Base-by-base conservation (phyloP, 2,329 filamentous ascomycete genomes). In the Calonectria crousiana region DNA sequence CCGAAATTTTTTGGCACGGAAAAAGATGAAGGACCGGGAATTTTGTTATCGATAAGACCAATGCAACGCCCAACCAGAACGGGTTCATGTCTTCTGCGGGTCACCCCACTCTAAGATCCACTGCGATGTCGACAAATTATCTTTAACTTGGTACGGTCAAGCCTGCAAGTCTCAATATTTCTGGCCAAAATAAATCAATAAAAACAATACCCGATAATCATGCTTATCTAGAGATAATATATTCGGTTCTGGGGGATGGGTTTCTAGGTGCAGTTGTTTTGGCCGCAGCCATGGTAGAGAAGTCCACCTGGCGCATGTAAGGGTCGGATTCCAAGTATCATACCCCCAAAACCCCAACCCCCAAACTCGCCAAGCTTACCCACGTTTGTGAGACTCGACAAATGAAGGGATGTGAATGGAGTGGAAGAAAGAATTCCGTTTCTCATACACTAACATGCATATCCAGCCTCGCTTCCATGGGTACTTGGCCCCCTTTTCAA, bases 41-140 rank as follows among this genome's bases (percentile, higher is more conserved):
- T 64, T 78, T 77, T 75, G 71, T 83, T 83, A 84, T 84, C 82
- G 82, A 84, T 84, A 84, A 83, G 75, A 20, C 56, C 56, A 13
- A 14, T 10, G 28, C 56, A 9, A 1, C 58, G 53, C 20, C 69
- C 60, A 66, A 66, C 62, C 65, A 64, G 41, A 38, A 26, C 30
- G 28, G 58, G 71, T 66, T 74, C 47, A 49, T 44, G 41, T 67
- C 41, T 23, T 60, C 38, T 68, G 36, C 56, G 38, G 56, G 30
- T 26, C 23, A 72, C 74, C 72, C 76, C 77, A 75, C 76, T 65
- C 72, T 65, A 32, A 28, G 66, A 53, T 66, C 73, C 72, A 75
- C 74, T 41, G 28, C 38, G 32, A 44, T 56, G 53, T 65, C 20
- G 9, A 32, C 41, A 20, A 44, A 20, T 44, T 2, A 44, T 18